These are phyloP conservation scores for Sechiopsis laciniata DNA, from an alignment of 306 rosid genomes.

Conservation along the genomic window DNA sequence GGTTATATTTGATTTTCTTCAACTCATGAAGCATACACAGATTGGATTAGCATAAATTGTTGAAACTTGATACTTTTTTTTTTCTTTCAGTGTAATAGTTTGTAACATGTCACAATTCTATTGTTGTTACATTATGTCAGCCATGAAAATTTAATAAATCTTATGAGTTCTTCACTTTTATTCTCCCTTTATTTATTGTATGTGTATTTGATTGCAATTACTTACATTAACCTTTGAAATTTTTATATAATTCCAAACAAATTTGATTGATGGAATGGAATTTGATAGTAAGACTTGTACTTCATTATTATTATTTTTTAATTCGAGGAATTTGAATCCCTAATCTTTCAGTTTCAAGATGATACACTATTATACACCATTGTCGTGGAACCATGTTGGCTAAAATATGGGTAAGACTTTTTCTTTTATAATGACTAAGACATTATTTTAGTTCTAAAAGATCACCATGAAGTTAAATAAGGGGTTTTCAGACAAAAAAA, in stretches of 20 bases:
- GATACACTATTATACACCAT: too few species aligned
- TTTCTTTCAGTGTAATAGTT: background rate
- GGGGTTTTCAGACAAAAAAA: too few species aligned
- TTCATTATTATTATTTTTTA: too few species aligned
- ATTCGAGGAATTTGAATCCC: too few species aligned
- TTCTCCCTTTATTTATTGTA: background rate
- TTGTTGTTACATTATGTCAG: slow-evolving; percentile 8
- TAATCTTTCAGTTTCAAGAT: too few species aligned
- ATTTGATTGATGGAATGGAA: slow-evolving; percentile 2
- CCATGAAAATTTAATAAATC: background rate
- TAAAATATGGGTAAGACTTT: too few species aligned
- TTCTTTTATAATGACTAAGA: too few species aligned
- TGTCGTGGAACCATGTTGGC: too few species aligned
- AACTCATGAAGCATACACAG: slow-evolving; percentile 14
- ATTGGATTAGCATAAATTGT: slow-evolving; percentile 9
- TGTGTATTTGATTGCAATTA: background rate
- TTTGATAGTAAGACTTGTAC: background rate
- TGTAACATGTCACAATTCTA: slow-evolving; percentile 3
- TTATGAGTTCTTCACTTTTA: background rate
- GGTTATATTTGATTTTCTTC: slow-evolving; percentile 6
- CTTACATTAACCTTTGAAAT: background rate
- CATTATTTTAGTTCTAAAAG: too few species aligned
- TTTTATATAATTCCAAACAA: background rate
- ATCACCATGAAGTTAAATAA: too few species aligned
- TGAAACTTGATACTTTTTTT: background rate